Conservation (phyloP, 257 asterid genomes). For the Anisodus acutangulus region DNA sequence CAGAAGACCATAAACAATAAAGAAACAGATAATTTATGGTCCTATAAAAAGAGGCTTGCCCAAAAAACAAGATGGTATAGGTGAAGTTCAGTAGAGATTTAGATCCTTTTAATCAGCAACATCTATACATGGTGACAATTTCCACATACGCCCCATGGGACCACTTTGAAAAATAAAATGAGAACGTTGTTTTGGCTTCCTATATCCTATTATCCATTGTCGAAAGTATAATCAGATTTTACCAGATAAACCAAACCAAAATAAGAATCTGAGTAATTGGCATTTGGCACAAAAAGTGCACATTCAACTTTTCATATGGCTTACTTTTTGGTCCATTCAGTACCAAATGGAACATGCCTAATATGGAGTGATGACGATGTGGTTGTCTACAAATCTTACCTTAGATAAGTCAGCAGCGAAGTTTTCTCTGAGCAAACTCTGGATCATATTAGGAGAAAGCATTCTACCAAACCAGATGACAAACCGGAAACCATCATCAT, state of each 20-base stretch:
- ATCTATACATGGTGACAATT: not conserved
- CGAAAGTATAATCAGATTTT: conserved; percentile 8
- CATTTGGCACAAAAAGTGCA: not conserved
- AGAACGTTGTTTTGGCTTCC: not conserved
- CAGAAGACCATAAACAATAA: not conserved
- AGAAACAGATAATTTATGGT: conserved; percentile 9
- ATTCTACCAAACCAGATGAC: conserved; percentile 93
- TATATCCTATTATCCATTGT: conserved; percentile 5
- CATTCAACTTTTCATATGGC: not conserved
- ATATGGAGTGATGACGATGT: not conserved
- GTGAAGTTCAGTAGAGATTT: conserved; percentile 3
- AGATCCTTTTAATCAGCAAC: not conserved
- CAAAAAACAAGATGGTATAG: not conserved
- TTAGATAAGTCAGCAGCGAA: conserved; percentile 74
- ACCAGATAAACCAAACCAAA: conserved; percentile 1
- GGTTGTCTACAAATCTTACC: conserved; percentile 46
- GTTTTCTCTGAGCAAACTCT: conserved; percentile 78
- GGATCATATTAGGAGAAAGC: conserved; percentile 74
- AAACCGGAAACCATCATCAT: conserved; percentile 89
- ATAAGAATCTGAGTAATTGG: not conserved
- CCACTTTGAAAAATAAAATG: conserved; percentile 16
- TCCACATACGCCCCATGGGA: not conserved
- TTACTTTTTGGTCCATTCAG: not conserved
- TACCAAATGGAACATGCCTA: not conserved
- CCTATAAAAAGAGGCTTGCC: not conserved